A percentile compares a stretch with the other conserved stretches of the same genome.
phyloP scores from a whole-genome alignment of 306 rosid genomes.

The Aeschynomene evenia region DNA sequence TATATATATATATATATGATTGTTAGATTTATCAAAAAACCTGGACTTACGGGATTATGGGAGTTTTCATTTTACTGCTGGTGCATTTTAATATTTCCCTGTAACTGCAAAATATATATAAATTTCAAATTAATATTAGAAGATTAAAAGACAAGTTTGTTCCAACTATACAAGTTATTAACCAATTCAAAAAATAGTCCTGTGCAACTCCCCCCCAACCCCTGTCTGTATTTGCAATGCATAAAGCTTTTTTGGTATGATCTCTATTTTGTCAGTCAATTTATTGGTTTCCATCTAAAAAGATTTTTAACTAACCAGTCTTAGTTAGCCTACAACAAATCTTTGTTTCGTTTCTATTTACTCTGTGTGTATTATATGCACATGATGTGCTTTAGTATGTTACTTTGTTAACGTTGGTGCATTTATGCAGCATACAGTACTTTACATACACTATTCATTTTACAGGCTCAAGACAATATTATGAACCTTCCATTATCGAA shows the following conservation, averaged over 20 bases:
- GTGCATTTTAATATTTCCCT: slow-evolving; percentile 16
- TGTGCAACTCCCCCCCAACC: no score
- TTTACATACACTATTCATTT: slow-evolving; percentile 23
- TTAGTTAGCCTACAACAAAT: neutral
- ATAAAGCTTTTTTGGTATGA: neutral
- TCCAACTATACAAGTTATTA: neutral
- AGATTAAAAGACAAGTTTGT: slow-evolving; percentile 11
- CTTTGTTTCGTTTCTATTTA: neutral
- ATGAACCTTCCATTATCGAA: slow-evolving; percentile 82
- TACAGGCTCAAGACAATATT: slow-evolving; percentile 96
- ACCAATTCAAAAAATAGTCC: neutral
- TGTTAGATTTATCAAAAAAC: neutral
- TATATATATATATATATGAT: neutral
- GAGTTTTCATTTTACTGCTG: neutral
- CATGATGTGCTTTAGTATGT: slow-evolving; percentile 7
- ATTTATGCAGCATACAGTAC: neutral
- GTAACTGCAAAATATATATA: neutral
- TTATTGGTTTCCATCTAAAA: neutral
- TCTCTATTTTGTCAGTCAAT: neutral
- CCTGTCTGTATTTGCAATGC: neutral
- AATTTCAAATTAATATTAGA: neutral
- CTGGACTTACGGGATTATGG: neutral
- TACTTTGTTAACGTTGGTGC: neutral
- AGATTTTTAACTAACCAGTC: neutral
- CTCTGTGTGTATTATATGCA: neutral